Conservation (phyloP, 139 green algal genomes). For the Volvox africanus region DNA sequence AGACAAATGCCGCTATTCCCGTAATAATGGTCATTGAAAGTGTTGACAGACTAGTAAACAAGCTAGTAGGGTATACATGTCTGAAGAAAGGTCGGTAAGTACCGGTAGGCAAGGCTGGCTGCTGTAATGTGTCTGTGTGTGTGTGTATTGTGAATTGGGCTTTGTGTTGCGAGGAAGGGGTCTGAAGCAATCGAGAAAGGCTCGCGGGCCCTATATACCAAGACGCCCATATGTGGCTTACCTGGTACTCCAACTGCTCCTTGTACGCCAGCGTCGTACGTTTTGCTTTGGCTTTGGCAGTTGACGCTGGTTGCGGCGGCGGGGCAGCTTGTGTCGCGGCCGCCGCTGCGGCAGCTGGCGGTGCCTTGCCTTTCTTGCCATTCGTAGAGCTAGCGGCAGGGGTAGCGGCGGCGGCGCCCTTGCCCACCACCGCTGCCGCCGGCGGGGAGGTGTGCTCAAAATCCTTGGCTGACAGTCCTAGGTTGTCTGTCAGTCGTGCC, state of each 20-base stretch:
- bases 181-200: background rate
- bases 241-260: slow-evolving; percentile 67
- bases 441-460: slow-evolving; percentile 57
- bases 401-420: background rate
- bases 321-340: background rate
- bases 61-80: no score
- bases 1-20: no score
- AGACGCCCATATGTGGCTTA: background rate
- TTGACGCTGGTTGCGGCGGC: background rate
- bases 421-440: background rate
- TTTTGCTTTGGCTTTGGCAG: slow-evolving; percentile 40
- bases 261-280: slow-evolving; percentile 53
- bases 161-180: background rate
- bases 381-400: background rate
- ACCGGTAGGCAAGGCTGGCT: no score
- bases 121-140: background rate
- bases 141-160: background rate
- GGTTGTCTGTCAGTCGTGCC: slow-evolving; percentile 54
- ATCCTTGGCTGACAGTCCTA: slow-evolving; percentile 56
- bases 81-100: background rate
- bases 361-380: slow-evolving; percentile 37
- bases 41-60: background rate
- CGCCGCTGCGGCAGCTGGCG: slow-evolving; percentile 20
- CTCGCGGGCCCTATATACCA: background rate
- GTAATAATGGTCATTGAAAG: background rate